Conservation (phyloP, 2,329 filamentous ascomycete species). For the Colletotrichum sp. region DNA sequence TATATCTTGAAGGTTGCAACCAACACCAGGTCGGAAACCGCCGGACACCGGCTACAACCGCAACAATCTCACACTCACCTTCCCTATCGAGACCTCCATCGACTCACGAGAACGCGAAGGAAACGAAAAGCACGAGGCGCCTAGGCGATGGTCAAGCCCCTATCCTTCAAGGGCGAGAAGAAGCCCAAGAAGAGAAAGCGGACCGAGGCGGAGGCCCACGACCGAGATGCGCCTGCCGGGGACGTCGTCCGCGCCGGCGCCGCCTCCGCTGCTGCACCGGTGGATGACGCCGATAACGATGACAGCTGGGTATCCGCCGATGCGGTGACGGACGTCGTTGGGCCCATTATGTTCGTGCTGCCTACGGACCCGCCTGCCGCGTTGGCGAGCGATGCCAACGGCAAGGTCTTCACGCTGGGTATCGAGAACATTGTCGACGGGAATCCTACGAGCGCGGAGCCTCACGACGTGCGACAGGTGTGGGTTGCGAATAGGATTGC, state of each 20-base stretch:
- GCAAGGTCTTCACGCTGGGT: slow-evolving; percentile 81
- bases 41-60: slow-evolving; percentile 7
- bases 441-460: slow-evolving; percentile 85
- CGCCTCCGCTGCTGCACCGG: slow-evolving; percentile 21
- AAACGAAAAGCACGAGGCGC: not conserved
- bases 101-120: not conserved
- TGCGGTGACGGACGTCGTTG: slow-evolving; percentile 72
- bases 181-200: slow-evolving; percentile 92
- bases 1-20: not conserved
- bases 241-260: slow-evolving; percentile 34
- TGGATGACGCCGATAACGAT: slow-evolving; percentile 61
- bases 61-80: not conserved
- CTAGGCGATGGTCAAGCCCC: slow-evolving; percentile 79
- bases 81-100: not conserved
- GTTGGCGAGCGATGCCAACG: slow-evolving; percentile 84
- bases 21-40: not conserved
- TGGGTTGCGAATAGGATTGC: slow-evolving; percentile 88
- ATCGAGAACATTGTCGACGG: slow-evolving; percentile 90
- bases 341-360: slow-evolving; percentile 83
- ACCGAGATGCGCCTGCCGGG: not conserved
- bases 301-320: slow-evolving; percentile 94
- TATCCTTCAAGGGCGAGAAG: slow-evolving; percentile 97
- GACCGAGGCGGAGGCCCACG: slow-evolving; percentile 51
- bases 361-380: slow-evolving; percentile 76
- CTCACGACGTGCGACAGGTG: slow-evolving; percentile 94